A percentile compares a stretch with the other conserved stretches of the same genome.
phyloP scores from a whole-genome alignment of 2,329 filamentous ascomycete species.

The Pseudocercospora eumusae region DNA sequence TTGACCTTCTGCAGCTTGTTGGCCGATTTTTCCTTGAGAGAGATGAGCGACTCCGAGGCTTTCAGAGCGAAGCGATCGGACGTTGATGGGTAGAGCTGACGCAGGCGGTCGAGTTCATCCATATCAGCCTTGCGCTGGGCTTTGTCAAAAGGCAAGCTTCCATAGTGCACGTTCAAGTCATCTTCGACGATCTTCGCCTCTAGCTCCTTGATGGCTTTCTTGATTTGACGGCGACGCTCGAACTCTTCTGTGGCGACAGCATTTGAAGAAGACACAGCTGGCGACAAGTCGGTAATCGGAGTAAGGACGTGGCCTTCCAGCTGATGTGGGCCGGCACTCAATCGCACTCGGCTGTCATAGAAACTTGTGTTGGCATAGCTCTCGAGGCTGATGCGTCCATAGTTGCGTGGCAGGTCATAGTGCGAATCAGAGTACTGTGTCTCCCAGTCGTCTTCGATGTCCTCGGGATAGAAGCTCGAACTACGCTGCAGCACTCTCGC shows the following conservation, averaged over 20 bases:
- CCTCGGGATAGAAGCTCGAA: slow-evolving; percentile 25
- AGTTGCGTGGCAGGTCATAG: slow-evolving; percentile 5
- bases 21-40: slow-evolving; percentile 5
- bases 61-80: slow-evolving; percentile 15
- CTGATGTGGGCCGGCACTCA: slow-evolving; percentile 10
- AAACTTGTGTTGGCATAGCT: slow-evolving; percentile 35
- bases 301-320: neutral
- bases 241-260: slow-evolving; percentile 1
- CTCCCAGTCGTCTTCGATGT: slow-evolving; percentile 18
- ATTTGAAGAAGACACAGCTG: neutral
- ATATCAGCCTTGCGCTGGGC: slow-evolving; percentile 19
- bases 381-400: slow-evolving; percentile 19
- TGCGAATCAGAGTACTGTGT: slow-evolving; percentile 19
- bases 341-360: slow-evolving; percentile 19
- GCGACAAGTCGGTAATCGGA: neutral
- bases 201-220: slow-evolving; percentile 6
- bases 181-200: slow-evolving; percentile 19
- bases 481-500: slow-evolving; percentile 13
- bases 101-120: slow-evolving; percentile 16
- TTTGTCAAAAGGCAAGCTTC: slow-evolving; percentile 10
- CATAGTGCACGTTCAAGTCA: slow-evolving; percentile 1
- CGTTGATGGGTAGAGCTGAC: slow-evolving; percentile 13
- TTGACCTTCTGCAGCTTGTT: slow-evolving; percentile 17
- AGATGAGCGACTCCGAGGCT: slow-evolving; percentile 13
- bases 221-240: slow-evolving; percentile 7